These are phyloP conservation scores for Albizia julibrissin DNA, from an alignment of 306 rosid species.

Conservation along the genomic window DNA sequence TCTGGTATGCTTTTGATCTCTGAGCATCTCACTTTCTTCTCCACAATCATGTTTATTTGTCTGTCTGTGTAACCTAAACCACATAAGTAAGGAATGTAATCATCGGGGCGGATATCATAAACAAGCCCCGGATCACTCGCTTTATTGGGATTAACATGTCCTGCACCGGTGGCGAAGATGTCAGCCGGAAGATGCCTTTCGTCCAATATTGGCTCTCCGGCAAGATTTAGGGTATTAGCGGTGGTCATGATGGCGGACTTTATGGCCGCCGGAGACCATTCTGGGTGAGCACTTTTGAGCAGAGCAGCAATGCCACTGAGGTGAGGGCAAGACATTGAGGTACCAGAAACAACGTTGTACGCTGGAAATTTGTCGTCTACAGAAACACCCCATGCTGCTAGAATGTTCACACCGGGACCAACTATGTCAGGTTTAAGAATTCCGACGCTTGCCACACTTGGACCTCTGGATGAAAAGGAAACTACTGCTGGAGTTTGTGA, in stretches of 20 bases:
- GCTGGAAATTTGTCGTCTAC: conserved; percentile 47
- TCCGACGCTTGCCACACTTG: conserved; percentile 47
- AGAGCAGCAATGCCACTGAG: conserved; percentile 61
- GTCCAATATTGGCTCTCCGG: conserved; percentile 39
- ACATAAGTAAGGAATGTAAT: conserved; percentile 62
- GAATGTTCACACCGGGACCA: conserved; percentile 58
- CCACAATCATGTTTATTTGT: conserved; percentile 34
- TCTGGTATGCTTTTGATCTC: conserved; percentile 32
- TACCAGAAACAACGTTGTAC: conserved; percentile 42
- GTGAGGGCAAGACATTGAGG: conserved; percentile 70
- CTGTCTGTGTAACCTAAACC: conserved; percentile 51
- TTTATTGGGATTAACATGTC: conserved; percentile 60
- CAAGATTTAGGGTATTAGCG: conserved; percentile 38
- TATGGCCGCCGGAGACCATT: conserved; percentile 71
- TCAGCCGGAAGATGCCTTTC: conserved; percentile 45
- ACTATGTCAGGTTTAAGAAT: conserved; percentile 63
- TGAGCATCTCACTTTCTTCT: conserved; percentile 36
- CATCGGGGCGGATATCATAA: conserved; percentile 44
- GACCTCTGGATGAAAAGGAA: conserved; percentile 65
- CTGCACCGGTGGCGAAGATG: conserved; percentile 57
- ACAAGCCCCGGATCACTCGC: conserved; percentile 57
- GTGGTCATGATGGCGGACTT: conserved; percentile 65
- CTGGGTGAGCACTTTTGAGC: conserved; percentile 62
- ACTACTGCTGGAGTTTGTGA: conserved; percentile 42
- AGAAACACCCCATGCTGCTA: conserved; percentile 57